Percentiles rank a stretch among this genome's conserved stretches.
phyloP scores from a whole-genome alignment of 192 early-diverging fungal genomes.

The Coemansia sp. region DNA sequence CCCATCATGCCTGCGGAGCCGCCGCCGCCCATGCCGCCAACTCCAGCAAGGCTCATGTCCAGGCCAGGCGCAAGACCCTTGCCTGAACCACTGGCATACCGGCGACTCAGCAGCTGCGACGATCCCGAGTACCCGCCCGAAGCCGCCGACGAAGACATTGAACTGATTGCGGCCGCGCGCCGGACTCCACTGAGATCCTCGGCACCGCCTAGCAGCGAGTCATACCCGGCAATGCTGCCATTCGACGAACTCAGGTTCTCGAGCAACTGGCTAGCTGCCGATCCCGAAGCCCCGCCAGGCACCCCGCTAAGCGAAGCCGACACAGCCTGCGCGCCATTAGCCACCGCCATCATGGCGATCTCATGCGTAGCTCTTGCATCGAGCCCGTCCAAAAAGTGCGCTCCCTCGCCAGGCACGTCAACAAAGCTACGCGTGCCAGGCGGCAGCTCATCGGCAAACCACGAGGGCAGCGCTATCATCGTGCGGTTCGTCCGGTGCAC shows the following conservation, averaged over 20 bases:
- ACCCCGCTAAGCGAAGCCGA: background rate
- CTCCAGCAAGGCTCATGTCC: background rate
- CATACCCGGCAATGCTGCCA: background rate
- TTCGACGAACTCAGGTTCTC: background rate
- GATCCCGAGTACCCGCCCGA: background rate
- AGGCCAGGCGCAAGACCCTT: background rate
- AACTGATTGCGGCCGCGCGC: background rate
- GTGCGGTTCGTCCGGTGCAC: conserved; percentile 42
- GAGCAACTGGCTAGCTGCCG: background rate
- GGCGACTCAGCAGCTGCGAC: conserved; percentile 17
- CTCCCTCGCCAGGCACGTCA: conserved; percentile 35
- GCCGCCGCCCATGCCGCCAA: conserved; percentile 1
- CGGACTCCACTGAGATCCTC: background rate
- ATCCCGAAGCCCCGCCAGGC: background rate
- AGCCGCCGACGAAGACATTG: background rate
- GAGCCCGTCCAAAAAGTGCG: conserved; percentile 45
- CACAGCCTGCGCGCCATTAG: background rate
- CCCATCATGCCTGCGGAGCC: background rate
- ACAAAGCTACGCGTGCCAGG: conserved; percentile 46
- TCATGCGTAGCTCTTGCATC: conserved; percentile 39
- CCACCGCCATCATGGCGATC: conserved; percentile 10
- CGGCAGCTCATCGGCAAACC: conserved; percentile 48
- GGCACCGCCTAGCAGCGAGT: background rate
- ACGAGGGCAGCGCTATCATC: conserved; percentile 37
- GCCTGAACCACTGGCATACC: conserved; percentile 1